These are phyloP conservation scores for Pythium myriotylum DNA, from an alignment of 352 stramenopile genomes.

Conservation along the genomic window DNA sequence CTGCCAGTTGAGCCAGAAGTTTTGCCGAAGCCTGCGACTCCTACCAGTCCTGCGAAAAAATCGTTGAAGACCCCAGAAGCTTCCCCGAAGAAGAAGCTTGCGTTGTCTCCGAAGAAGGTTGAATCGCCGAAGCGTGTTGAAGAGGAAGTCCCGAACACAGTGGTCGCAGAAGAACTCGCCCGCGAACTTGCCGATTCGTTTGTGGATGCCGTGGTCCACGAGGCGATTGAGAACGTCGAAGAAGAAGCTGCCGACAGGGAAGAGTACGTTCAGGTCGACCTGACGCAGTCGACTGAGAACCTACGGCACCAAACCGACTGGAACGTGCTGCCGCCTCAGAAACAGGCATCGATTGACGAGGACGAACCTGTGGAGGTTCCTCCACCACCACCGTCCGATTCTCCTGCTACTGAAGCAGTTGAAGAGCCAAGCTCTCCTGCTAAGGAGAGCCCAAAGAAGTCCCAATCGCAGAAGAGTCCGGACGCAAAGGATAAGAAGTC, in stretches of 20 bases:
- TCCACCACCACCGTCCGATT: conserved; percentile 1
- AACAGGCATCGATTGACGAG: conserved; percentile 22
- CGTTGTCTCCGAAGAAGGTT: conserved; percentile 24
- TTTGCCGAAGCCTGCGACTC: conserved; percentile 8
- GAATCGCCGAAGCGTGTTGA: conserved; percentile 3
- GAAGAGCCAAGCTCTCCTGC: conserved; percentile 6
- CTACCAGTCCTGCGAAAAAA: conserved; percentile 6
- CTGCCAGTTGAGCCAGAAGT: conserved; percentile 7
- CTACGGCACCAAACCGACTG: conserved; percentile 30
- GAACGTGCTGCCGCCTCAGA: conserved; percentile 12
- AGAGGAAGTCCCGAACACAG: conserved; percentile 8
- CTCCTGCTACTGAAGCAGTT: conserved; percentile 1
- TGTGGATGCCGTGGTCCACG: conserved; percentile 44
- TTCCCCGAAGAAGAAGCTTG: conserved; percentile 2
- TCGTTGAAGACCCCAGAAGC: conserved; percentile 6
- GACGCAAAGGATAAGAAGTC: conserved; percentile 20
- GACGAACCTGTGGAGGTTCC: conserved; percentile 16
- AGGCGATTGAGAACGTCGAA: conserved; percentile 45
- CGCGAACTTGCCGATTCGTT: conserved; percentile 30
- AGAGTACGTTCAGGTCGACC: conserved; percentile 70
- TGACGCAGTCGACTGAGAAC: conserved; percentile 52
- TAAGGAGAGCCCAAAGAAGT: conserved; percentile 29
- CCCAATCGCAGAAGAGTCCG: conserved; percentile 30
- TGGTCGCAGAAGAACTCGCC: conserved; percentile 30
- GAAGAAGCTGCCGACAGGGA: conserved; percentile 47